Conservation (phyloP, 305 asterid genomes). For the Fraxinus velutina region DNA sequence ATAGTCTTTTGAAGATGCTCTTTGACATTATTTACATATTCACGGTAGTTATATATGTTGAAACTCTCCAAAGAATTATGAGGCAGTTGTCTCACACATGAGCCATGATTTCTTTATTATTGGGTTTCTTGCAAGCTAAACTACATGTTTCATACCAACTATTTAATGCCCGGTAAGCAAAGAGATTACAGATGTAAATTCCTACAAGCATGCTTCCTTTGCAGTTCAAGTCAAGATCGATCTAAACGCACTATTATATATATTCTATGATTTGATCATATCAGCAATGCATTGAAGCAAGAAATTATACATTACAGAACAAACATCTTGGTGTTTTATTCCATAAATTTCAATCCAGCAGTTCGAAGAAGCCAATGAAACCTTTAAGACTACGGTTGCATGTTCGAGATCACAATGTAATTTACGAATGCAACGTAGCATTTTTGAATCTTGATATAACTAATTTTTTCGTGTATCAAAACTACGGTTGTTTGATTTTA, state of each 20-base stretch:
- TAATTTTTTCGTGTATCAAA: background rate
- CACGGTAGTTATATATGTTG: background rate
- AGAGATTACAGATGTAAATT: background rate
- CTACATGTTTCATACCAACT: background rate
- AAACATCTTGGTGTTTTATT: background rate
- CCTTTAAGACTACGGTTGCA: conserved; percentile 26
- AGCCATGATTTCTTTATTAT: background rate
- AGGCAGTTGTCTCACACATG: background rate
- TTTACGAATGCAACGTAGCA: background rate
- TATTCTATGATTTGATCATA: background rate
- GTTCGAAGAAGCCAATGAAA: conserved; percentile 19
- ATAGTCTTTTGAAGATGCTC: background rate
- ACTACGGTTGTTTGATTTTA: conserved; percentile 1
- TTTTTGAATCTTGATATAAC: background rate
- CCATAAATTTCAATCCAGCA: background rate
- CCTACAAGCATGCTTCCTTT: conserved; percentile 17
- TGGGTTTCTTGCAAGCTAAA: conserved; percentile 1
- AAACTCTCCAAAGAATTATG: background rate
- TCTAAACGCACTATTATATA: background rate
- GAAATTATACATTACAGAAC: background rate
- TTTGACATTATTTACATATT: background rate
- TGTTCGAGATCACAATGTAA: conserved; percentile 40
- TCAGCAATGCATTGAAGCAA: conserved; percentile 1
- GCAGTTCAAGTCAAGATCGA: conserved; percentile 28
- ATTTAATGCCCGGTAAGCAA: background rate